phyloP scores from a whole-genome alignment of 257 asterid species.

The Parsonsia alboflavescens region DNA sequence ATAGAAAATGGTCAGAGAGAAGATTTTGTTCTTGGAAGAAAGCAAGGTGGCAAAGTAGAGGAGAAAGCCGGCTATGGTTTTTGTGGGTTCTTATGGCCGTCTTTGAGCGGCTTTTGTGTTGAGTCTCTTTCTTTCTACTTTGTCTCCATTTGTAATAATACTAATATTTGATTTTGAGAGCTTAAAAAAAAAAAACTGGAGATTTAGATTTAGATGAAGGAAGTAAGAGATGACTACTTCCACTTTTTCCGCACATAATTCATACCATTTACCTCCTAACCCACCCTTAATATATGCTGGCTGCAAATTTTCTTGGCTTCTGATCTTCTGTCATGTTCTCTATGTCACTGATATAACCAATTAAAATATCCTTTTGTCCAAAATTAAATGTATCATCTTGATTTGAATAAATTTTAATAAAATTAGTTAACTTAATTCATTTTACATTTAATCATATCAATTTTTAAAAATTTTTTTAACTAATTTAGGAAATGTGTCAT shows the following conservation, averaged over 20 bases:
- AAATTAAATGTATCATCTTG: no score
- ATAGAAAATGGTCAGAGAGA: not conserved
- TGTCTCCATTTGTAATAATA: conserved; percentile 6
- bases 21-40: conserved; percentile 10
- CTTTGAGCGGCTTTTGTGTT: conserved; percentile 37
- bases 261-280: not conserved
- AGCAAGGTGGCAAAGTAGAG: conserved; percentile 17
- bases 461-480: no score
- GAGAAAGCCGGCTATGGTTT: conserved; percentile 9
- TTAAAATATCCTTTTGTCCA: no score
- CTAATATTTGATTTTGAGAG: conserved; percentile 10
- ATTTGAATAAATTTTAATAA: no score
- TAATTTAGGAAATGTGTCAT: no score
- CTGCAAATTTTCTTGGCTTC: no score
- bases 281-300: not conserved
- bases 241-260: conserved; percentile 20
- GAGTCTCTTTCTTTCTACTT: conserved; percentile 4
- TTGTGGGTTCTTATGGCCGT: conserved; percentile 32
- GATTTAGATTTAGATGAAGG: not conserved
- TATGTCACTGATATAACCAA: no score
- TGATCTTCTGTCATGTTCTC: no score
- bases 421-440: no score
- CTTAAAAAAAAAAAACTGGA: not conserved
- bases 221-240: conserved; percentile 21
- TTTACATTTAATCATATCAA: no score